Percentiles rank a stretch among this genome's conserved stretches.
Conservation (phyloP, 208 protist species). For the Naegleria gruberi region DNA sequence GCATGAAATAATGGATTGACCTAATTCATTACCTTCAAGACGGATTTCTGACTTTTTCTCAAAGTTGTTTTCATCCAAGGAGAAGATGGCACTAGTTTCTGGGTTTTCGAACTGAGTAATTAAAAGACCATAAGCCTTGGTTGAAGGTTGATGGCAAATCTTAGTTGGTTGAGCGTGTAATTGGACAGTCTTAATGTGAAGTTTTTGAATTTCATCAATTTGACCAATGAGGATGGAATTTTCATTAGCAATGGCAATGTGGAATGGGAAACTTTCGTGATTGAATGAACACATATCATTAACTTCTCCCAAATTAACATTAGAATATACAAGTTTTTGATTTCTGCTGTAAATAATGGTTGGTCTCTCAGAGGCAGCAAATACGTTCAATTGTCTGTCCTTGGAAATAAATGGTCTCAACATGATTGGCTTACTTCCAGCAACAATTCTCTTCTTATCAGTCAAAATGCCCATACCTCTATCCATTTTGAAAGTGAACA, state of each 20-base stretch:
- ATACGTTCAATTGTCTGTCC: conserved; percentile 15
- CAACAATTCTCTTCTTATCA: background rate
- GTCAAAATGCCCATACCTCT: background rate
- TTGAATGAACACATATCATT: conserved; percentile 9
- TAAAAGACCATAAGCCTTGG: background rate
- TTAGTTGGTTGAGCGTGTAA: conserved; percentile 16
- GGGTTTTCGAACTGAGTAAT: background rate
- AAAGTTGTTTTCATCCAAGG: background rate
- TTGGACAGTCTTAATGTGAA: conserved; percentile 29
- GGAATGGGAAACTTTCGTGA: background rate
- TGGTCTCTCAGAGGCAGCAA: conserved; percentile 27
- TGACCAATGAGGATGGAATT: conserved; percentile 12
- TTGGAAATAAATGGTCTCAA: conserved; percentile 7
- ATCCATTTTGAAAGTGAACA: conserved; percentile 14
- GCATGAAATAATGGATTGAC: background rate
- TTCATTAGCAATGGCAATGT: conserved; percentile 12
- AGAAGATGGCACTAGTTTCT: background rate
- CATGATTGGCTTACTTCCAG: conserved; percentile 24
- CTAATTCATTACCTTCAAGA: background rate
- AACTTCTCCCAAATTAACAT: conserved; percentile 27
- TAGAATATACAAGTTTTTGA: conserved; percentile 25
- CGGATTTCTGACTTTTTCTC: background rate
- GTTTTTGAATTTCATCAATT: conserved; percentile 34
- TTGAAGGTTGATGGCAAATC: conserved; percentile 19
- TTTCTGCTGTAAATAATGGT: conserved; percentile 30